phyloP scores from a whole-genome alignment of 2,329 filamentous ascomycete species.

The Emergomyces pasteurianus region DNA sequence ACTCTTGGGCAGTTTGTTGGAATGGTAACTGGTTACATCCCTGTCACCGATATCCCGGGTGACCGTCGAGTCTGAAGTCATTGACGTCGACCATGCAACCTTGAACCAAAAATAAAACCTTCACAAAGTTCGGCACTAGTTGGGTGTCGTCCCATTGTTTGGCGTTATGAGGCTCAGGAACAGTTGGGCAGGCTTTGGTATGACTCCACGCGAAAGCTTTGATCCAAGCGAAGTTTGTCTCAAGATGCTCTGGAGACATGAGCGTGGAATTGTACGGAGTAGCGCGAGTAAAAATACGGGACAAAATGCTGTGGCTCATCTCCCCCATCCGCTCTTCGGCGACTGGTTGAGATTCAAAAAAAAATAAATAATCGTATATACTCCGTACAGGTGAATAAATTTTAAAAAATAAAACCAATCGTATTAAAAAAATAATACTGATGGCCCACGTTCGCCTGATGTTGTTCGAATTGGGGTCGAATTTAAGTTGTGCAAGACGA shows the following conservation, averaged over 20 bases:
- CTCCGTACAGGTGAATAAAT: too few species aligned
- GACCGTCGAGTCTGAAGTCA: neutral
- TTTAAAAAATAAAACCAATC: too few species aligned
- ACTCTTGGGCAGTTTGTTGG: neutral
- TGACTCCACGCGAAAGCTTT: neutral
- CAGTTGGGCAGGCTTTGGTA: neutral
- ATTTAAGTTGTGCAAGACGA: neutral
- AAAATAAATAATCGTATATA: neutral
- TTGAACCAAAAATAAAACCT: neutral
- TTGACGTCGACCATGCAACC: neutral
- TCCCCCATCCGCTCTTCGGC: neutral
- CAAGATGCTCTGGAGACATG: neutral
- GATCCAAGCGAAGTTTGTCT: neutral
- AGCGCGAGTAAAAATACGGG: neutral
- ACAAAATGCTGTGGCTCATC: neutral
- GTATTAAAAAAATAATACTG: too few species aligned
- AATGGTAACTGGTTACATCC: neutral
- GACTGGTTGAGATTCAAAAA: neutral
- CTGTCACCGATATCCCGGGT: neutral
- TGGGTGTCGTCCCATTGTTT: neutral
- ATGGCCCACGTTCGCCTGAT: too few species aligned
- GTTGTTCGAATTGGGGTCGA: neutral
- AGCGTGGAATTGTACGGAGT: neutral
- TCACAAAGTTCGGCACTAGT: neutral
- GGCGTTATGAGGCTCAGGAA: neutral